These are phyloP conservation scores for Magnolia sinica DNA, from an alignment of 164 flowering plant species.

Conservation along the genomic window DNA sequence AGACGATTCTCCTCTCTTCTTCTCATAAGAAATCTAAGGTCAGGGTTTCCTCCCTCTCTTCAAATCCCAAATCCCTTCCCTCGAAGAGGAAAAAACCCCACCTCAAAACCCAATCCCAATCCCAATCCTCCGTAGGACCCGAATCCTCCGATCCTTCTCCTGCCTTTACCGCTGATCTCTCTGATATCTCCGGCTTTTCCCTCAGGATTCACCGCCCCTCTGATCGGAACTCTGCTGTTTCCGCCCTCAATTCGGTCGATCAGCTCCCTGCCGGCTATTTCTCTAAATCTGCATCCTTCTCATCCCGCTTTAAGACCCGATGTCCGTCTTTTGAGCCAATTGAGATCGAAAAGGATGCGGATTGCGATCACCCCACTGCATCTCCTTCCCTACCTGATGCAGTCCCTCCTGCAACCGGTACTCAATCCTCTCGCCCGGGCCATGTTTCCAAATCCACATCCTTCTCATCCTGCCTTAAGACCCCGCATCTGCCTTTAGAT, in stretches of 20 bases:
- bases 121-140: slow-evolving; percentile 6
- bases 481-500: slow-evolving; percentile 24
- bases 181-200: slow-evolving; percentile 23
- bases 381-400: slow-evolving; percentile 10
- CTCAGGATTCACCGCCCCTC: slow-evolving; percentile 34
- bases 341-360: slow-evolving; percentile 17
- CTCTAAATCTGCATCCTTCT: slow-evolving; percentile 47
- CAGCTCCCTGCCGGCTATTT: slow-evolving; percentile 43
- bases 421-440: slow-evolving; percentile 31
- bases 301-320: slow-evolving; percentile 23
- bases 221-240: slow-evolving; percentile 4
- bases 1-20: slow-evolving; percentile 17
- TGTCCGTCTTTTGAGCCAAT: slow-evolving; percentile 31
- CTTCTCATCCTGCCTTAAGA: slow-evolving; percentile 34
- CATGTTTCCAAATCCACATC: slow-evolving; percentile 40
- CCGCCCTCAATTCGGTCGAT: slow-evolving; percentile 18
- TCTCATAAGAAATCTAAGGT: slow-evolving; percentile 4
- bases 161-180: slow-evolving; percentile 7
- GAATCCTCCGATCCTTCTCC: slow-evolving; percentile 2
- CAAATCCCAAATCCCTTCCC: slow-evolving; percentile 7
- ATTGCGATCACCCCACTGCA: background rate
- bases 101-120: slow-evolving; percentile 16
- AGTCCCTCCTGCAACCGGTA: background rate
- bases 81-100: slow-evolving; percentile 2
- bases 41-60: slow-evolving; percentile 20